Percentiles rank a stretch among this genome's conserved stretches.
These are phyloP conservation scores for Apophysomyces elegans DNA, from an alignment of 371 early-diverging fungal genomes.

Conservation along the genomic window DNA sequence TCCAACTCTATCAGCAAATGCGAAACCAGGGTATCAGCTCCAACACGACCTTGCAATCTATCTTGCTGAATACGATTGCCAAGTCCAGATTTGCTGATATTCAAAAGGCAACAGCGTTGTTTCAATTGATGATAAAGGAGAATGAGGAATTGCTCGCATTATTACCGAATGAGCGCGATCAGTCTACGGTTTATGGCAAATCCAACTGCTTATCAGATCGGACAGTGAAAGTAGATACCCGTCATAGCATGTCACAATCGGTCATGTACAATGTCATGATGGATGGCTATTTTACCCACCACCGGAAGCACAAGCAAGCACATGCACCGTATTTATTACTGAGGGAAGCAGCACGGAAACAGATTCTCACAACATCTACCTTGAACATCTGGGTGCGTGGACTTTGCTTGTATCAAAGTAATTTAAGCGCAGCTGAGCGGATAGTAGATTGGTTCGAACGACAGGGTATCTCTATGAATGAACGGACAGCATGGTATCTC, in stretches of 20 bases:
- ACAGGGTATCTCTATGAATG: conserved; percentile 29
- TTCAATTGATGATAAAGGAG: conserved; percentile 25
- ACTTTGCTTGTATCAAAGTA: conserved; percentile 33
- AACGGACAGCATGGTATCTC: conserved; percentile 45
- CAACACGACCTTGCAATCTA: conserved; percentile 32
- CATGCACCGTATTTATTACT: conserved; percentile 26
- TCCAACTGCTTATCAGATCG: background rate
- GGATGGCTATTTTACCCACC: conserved; percentile 43
- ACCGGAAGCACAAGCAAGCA: conserved; percentile 22
- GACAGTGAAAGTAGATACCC: conserved; percentile 3
- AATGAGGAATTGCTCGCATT: conserved; percentile 1
- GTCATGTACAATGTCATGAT: conserved; percentile 52
- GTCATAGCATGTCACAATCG: conserved; percentile 13
- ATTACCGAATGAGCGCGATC: background rate
- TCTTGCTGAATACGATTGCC: conserved; percentile 34
- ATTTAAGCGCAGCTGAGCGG: conserved; percentile 34
- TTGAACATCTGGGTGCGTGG: conserved; percentile 51
- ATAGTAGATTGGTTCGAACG: conserved; percentile 25
- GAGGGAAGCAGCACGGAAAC: conserved; percentile 26
- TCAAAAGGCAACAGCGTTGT: conserved; percentile 17
- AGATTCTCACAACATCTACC: conserved; percentile 31
- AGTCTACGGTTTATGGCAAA: background rate
- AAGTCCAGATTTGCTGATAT: conserved; percentile 21
- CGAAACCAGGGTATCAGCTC: conserved; percentile 19
- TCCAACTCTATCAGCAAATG: conserved; percentile 30